These are phyloP conservation scores for Trypanosoma vivax DNA, from an alignment of 208 protist species.

Conservation along the genomic window DNA sequence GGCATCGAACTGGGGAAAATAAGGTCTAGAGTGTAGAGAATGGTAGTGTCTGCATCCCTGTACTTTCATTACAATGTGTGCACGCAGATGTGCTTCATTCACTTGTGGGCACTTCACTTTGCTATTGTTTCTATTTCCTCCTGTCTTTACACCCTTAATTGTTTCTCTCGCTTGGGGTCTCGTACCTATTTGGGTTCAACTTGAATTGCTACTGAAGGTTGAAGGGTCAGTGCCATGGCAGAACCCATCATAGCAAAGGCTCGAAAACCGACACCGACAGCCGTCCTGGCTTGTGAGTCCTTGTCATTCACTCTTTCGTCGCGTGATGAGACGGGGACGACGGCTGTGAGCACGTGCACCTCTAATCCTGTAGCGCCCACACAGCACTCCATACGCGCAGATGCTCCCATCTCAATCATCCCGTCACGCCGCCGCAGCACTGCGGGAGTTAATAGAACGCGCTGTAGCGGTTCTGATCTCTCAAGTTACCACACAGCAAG, in stretches of 20 bases:
- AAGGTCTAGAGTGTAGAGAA: too few relatives aligned
- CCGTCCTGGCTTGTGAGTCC: not conserved
- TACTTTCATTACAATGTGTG: not conserved
- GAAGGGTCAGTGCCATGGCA: slow-evolving; percentile 4
- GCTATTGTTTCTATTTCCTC: not conserved
- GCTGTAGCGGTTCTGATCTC: too few relatives aligned
- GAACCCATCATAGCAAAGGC: slow-evolving; percentile 13
- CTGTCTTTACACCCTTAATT: too few relatives aligned
- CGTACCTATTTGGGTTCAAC: not conserved
- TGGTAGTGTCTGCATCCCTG: not conserved
- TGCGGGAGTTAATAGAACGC: not conserved
- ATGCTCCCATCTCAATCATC: slow-evolving; percentile 2
- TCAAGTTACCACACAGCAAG: too few relatives aligned
- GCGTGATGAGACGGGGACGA: not conserved
- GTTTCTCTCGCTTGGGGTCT: not conserved
- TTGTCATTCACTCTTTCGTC: not conserved
- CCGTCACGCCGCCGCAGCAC: slow-evolving; percentile 4
- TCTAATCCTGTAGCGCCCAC: not conserved
- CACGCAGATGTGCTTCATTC: not conserved
- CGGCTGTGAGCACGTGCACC: not conserved
- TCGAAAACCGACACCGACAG: not conserved
- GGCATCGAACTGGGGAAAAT: too few relatives aligned
- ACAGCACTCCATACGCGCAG: not conserved
- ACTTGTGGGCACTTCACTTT: not conserved
- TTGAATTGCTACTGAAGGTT: not conserved